Evolutionary conservation across 768 basidiomycete genomes (phyloP).

Genomic region (Leccinum fibrillosum): DNA sequence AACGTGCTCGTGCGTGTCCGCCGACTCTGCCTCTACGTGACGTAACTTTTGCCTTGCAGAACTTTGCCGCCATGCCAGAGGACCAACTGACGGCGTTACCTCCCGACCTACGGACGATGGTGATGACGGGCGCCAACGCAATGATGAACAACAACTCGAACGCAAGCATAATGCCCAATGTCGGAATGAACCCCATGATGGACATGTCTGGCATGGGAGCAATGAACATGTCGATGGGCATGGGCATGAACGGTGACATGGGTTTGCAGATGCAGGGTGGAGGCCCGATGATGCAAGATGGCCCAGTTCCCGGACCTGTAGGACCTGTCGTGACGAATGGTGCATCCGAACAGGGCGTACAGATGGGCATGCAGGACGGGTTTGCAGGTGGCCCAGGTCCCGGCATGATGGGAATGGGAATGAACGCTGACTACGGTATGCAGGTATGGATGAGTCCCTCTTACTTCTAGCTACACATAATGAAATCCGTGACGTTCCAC

Average conservation of each 20-base stretch:
- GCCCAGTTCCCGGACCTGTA: constrained; percentile 32
- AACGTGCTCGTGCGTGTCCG: constrained; percentile 68
- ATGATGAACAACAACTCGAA: constrained; percentile 66
- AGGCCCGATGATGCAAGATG: constrained; percentile 56
- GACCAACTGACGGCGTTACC: constrained; percentile 76
- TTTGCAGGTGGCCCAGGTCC: constrained; percentile 42
- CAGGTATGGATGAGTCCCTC: constrained; percentile 52
- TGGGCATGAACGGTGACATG: constrained; percentile 69
- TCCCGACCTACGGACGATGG: constrained; percentile 80
- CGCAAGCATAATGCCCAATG: constrained; percentile 51
- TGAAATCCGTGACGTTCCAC: constrained; percentile 34
- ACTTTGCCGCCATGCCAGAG: constrained; percentile 79
- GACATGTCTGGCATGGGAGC: constrained; percentile 66
- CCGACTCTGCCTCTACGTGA: not conserved
- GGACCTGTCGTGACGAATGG: constrained; percentile 36
- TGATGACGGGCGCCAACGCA: constrained; percentile 76
- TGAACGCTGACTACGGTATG: constrained; percentile 67
- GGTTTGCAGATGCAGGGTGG: constrained; percentile 48
- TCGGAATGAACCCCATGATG: constrained; percentile 72
- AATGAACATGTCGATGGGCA: constrained; percentile 50
- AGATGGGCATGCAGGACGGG: constrained; percentile 41
- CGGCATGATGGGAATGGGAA: constrained; percentile 69
- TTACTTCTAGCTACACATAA: constrained; percentile 34
- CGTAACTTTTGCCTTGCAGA: constrained; percentile 40
- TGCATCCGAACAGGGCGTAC: constrained; percentile 38